phyloP scores from a whole-genome alignment of 225 moss, liverwort and hornwort species.

The Pseudisothecium myosuroides region DNA sequence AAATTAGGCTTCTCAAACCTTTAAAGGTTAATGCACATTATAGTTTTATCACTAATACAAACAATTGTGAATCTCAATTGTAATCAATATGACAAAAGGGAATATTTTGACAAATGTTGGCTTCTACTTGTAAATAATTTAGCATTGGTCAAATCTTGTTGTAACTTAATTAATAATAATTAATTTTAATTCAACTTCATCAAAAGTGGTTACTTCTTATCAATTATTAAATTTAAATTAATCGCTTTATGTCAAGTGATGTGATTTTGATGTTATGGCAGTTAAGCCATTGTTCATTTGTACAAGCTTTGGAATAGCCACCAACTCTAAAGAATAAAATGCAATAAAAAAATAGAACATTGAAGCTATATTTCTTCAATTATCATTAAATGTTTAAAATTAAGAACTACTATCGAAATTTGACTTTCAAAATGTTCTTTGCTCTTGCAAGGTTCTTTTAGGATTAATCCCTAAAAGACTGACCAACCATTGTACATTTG shows the following conservation, averaged over 20 bases:
- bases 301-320: not conserved
- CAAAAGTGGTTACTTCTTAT: not conserved
- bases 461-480: not conserved
- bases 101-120: not conserved
- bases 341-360: not conserved
- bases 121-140: not conserved
- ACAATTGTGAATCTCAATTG: not conserved
- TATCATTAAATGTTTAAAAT: too few species aligned
- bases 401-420: not conserved
- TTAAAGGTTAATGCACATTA: not conserved
- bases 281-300: not conserved
- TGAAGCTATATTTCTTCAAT: not conserved
- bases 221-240: too few species aligned
- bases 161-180: too few species aligned
- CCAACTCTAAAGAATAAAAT: not conserved
- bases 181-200: not conserved
- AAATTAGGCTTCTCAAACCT: not conserved
- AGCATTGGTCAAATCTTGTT: not conserved
- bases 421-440: not conserved
- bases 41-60: not conserved
- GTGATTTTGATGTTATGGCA: not conserved
- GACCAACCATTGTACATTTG: not conserved
- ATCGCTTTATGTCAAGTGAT: not conserved
- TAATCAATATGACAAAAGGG: not conserved
- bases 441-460: not conserved